Conservation (phyloP, 2,329 filamentous ascomycete species). For the Penicillium digitatum region DNA sequence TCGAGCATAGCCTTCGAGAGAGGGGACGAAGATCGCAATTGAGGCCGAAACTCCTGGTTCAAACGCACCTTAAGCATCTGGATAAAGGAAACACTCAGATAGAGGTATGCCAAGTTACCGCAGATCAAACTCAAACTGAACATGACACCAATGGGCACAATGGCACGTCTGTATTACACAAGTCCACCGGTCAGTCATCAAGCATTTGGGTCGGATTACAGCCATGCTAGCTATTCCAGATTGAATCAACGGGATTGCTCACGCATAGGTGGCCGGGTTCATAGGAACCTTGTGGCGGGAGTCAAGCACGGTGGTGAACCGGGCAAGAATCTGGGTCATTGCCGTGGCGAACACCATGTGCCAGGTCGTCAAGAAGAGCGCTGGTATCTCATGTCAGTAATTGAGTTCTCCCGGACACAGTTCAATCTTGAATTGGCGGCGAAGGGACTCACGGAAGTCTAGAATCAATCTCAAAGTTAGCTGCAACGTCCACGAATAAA, state of each 20-base stretch:
- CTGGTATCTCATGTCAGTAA: slow-evolving; percentile 23
- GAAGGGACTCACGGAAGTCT: slow-evolving; percentile 45
- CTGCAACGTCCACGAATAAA: not conserved
- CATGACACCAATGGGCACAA: slow-evolving; percentile 91
- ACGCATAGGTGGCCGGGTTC: slow-evolving; percentile 82
- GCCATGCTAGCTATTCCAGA: not conserved
- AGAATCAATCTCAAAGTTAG: slow-evolving; percentile 14
- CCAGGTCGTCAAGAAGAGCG: slow-evolving; percentile 79
- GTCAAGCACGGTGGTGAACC: slow-evolving; percentile 82
- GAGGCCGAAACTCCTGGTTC: slow-evolving; percentile 14
- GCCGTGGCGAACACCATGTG: slow-evolving; percentile 86
- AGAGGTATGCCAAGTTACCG: slow-evolving; percentile 92
- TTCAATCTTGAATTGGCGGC: not conserved
- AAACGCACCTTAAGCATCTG: slow-evolving; percentile 87
- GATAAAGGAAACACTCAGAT: slow-evolving; percentile 93
- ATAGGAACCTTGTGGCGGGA: slow-evolving; percentile 94
- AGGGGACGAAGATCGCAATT: not conserved
- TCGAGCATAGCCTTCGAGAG: not conserved
- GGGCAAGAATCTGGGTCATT: slow-evolving; percentile 88
- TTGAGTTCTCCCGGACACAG: not conserved
- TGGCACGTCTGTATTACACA: slow-evolving; percentile 57
- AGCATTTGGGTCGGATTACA: not conserved
- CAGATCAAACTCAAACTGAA: slow-evolving; percentile 96
- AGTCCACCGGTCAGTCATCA: slow-evolving; percentile 1
- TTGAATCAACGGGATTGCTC: slow-evolving; percentile 7